A percentile compares a stretch with the other conserved stretches of the same genome.
phyloP scores from a whole-genome alignment of 257 asterid species.

The Galeopsis tetrahit region DNA sequence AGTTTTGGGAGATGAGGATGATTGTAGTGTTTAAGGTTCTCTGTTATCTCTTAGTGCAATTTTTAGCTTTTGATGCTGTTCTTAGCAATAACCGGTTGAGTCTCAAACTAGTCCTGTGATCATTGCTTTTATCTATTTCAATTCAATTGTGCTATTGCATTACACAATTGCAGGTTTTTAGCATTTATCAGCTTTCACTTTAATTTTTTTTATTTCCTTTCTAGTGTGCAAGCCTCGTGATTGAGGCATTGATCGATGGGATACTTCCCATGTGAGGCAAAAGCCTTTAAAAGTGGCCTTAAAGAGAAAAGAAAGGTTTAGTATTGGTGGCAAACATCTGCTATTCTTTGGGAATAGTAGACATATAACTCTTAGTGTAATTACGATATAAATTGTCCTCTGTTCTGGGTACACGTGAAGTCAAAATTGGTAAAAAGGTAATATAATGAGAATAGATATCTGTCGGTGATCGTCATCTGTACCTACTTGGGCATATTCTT shows the following conservation, averaged over 20 bases:
- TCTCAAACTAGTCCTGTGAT: not conserved
- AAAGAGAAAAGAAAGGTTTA: not conserved
- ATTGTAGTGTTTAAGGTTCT: not conserved
- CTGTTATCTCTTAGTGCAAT: not conserved
- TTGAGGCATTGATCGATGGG: not conserved
- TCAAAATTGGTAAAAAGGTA: constrained; percentile 4
- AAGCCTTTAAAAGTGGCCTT: constrained; percentile 24
- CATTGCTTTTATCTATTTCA: not conserved
- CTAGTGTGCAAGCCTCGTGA: constrained; percentile 17
- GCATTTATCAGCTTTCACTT: not conserved
- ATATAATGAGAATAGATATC: not conserved
- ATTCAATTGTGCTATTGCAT: constrained; percentile 6
- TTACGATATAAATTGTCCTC: constrained; percentile 9
- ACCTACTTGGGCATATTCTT: not conserved
- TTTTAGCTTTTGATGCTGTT: constrained; percentile 20
- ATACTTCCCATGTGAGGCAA: constrained; percentile 4
- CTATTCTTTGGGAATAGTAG: constrained; percentile 23
- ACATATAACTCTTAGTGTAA: not conserved
- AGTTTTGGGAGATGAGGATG: constrained; percentile 8
- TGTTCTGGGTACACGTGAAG: constrained; percentile 10
- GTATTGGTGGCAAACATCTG: constrained; percentile 7
- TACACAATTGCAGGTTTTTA: not conserved
- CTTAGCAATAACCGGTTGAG: not conserved
- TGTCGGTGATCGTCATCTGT: not conserved
- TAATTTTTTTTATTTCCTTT: not conserved